Conservation (phyloP, 2,329 filamentous ascomycete genomes). For the Alternaria conjuncta region DNA sequence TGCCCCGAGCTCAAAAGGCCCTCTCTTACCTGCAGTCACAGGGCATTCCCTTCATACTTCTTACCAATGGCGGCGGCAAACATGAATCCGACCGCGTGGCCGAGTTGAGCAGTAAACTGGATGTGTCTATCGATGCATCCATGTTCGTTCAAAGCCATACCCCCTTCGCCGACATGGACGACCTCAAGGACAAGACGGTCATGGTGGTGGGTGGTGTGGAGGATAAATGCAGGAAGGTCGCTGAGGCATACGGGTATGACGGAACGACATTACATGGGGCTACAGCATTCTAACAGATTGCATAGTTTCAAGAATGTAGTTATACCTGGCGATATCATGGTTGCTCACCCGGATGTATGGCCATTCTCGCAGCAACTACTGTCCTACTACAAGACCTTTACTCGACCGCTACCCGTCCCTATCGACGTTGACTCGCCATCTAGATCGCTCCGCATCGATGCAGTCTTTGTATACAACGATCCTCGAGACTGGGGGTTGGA, state of each 20-base stretch:
- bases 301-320: conserved; percentile 70
- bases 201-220: conserved; percentile 57
- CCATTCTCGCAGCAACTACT: conserved; percentile 77
- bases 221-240: conserved; percentile 71
- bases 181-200: conserved; percentile 62
- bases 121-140: conserved; percentile 67
- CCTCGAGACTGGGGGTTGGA: conserved; percentile 96
- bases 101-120: conserved; percentile 71
- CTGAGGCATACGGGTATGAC: conserved; percentile 60
- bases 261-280: background rate
- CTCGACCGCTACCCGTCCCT: conserved; percentile 63
- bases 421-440: conserved; percentile 56
- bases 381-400: conserved; percentile 65
- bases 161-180: conserved; percentile 73
- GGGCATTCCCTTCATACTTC: conserved; percentile 86
- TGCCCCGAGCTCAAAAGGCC: conserved; percentile 78
- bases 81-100: conserved; percentile 75
- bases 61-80: conserved; percentile 94
- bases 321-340: conserved; percentile 83
- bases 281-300: background rate
- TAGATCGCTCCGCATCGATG: conserved; percentile 77
- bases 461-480: conserved; percentile 93
- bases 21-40: conserved; percentile 75
- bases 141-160: conserved; percentile 92
- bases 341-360: conserved; percentile 76